phyloP scores from a whole-genome alignment of 305 asterid species.

The Solanum hybrid region DNA sequence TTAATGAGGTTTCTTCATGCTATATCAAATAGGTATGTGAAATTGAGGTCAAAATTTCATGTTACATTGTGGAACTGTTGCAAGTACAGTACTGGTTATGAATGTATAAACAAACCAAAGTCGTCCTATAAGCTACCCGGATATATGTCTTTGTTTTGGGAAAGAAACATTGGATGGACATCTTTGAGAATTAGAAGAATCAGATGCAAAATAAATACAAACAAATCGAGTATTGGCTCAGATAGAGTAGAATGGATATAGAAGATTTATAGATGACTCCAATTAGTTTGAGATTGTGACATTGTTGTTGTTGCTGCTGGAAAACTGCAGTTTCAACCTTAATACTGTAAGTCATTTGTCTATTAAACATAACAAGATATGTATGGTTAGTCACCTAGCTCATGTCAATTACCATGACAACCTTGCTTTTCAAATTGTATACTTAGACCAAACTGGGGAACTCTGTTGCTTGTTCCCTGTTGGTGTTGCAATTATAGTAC shows the following conservation, averaged over 20 bases:
- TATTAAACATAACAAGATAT: neutral
- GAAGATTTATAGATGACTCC: neutral
- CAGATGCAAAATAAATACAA: neutral
- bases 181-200: neutral
- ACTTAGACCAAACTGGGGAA: neutral
- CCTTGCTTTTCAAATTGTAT: neutral
- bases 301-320: neutral
- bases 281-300: neutral
- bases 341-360: neutral
- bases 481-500: neutral
- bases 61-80: neutral
- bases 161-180: neutral
- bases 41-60: neutral
- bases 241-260: neutral
- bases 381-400: neutral
- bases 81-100: neutral
- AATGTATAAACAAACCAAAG: neutral
- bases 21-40: neutral
- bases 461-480: neutral
- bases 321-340: neutral
- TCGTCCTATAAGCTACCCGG: neutral
- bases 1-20: neutral
- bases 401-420: neutral
- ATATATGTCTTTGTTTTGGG: neutral
- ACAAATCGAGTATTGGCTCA: neutral